Conservation (phyloP, 2,329 filamentous ascomycete species). For the Colletotrichum filicis region DNA sequence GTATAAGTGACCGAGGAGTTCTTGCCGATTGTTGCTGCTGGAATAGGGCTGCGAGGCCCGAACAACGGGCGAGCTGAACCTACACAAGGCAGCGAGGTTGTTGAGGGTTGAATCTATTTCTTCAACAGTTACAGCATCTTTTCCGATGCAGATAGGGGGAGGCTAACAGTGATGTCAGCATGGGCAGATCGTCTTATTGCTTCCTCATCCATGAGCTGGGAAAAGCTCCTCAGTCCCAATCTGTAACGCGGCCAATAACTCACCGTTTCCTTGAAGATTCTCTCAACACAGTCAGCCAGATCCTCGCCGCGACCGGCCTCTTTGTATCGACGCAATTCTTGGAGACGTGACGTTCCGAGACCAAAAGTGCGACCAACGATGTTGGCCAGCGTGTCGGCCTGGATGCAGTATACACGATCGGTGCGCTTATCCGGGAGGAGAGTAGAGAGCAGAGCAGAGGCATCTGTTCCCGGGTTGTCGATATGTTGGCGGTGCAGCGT, state of each 20-base stretch:
- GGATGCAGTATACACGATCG: constrained; percentile 81
- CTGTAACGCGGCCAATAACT: constrained; percentile 36
- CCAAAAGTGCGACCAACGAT: constrained; percentile 74
- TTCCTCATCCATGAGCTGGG: constrained; percentile 35
- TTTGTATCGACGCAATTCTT: constrained; percentile 72
- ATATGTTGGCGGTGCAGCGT: constrained; percentile 67
- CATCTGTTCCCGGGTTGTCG: constrained; percentile 65
- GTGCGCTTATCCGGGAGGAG: constrained; percentile 80
- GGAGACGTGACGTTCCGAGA: constrained; percentile 70
- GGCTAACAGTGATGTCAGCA: constrained; percentile 49
- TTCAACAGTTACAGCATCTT: constrained; percentile 69
- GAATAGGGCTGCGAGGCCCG: constrained; percentile 48
- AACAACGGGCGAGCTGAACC: constrained; percentile 76
- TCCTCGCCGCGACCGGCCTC: constrained; percentile 69
- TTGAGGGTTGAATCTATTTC: constrained; percentile 76
- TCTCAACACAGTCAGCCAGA: constrained; percentile 77
- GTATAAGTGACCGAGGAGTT: constrained; percentile 66
- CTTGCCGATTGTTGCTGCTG: constrained; percentile 48
- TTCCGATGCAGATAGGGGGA: constrained; percentile 48
- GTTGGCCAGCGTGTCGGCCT: constrained; percentile 69
- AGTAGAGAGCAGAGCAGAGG: constrained; percentile 76
- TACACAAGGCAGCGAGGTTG: constrained; percentile 73
- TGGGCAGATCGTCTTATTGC: neutral
- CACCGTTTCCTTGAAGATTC: constrained; percentile 71
- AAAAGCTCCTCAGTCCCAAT: constrained; percentile 36